Percentiles rank a stretch among this genome's conserved stretches.
phyloP scores from a whole-genome alignment of 768 basidiomycete species.

The Mrakia hoshinonis region DNA sequence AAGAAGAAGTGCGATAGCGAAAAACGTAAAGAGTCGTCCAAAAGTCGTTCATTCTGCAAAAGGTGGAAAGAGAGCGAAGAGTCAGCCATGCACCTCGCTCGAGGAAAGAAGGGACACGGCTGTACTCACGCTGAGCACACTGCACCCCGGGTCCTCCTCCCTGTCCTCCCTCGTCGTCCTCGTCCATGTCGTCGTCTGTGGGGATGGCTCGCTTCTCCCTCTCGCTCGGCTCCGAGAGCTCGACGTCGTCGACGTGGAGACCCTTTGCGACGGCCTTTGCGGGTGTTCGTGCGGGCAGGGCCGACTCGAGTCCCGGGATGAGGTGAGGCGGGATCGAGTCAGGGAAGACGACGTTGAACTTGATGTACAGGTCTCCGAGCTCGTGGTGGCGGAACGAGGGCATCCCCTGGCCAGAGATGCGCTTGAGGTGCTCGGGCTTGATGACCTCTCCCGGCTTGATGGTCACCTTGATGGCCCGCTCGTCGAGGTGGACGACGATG shows the following conservation, averaged over 20 bases:
- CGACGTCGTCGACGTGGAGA: constrained; percentile 69
- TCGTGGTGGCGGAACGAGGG: constrained; percentile 97
- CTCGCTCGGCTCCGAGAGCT: constrained; percentile 68
- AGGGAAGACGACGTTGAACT: constrained; percentile 80
- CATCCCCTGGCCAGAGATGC: constrained; percentile 93
- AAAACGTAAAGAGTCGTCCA: neutral
- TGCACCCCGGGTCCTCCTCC: constrained; percentile 78
- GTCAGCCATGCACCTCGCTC: neutral
- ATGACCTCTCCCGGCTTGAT: constrained; percentile 80
- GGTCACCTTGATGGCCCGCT: constrained; percentile 72
- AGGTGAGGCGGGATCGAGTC: constrained; percentile 59
- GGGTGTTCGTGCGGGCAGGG: constrained; percentile 68
- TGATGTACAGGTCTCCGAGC: constrained; percentile 83
- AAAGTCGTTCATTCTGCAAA: constrained; percentile 7
- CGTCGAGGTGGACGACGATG: constrained; percentile 84
- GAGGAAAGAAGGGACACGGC: neutral
- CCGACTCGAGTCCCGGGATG: constrained; percentile 68
- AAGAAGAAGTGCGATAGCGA: constrained; percentile 5
- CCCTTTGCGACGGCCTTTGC: constrained; percentile 61
- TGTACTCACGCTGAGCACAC: constrained; percentile 52
- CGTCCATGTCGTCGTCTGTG: constrained; percentile 67
- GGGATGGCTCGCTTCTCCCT: constrained; percentile 49
- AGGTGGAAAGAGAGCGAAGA: neutral
- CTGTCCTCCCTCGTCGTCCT: constrained; percentile 49
- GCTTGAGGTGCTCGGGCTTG: constrained; percentile 83